These are phyloP conservation scores for Vaccinium vitisidaea DNA, from an alignment of 148 eudicot genomes.

Conservation along the genomic window DNA sequence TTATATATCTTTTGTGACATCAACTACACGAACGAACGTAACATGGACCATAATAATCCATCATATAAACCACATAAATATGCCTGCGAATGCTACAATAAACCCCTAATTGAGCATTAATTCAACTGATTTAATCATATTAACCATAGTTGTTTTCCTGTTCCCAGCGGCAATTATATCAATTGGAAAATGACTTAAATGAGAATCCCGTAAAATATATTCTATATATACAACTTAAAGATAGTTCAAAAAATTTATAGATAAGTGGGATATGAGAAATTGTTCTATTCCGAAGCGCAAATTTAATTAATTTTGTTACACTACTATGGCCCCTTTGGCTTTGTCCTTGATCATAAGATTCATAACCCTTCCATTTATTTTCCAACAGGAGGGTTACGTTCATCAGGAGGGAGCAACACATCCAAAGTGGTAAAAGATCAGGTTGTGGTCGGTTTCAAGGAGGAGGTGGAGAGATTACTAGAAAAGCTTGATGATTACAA, in stretches of 20 bases:
- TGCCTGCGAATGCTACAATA: not conserved
- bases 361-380: not conserved
- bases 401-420: not conserved
- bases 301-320: too few relatives aligned
- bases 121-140: too few relatives aligned
- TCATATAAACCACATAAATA: not conserved
- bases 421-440: constrained; percentile 11
- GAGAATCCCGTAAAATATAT: not conserved
- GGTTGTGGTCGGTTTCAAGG: constrained; percentile 36
- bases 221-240: not conserved
- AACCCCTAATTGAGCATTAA: not conserved
- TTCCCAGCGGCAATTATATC: not conserved
- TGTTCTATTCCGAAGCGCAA: too few relatives aligned
- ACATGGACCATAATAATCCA: not conserved
- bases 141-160: not conserved
- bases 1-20: not conserved
- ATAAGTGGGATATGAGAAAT: not conserved
- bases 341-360: not conserved
- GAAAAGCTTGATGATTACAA: not conserved
- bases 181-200: not conserved
- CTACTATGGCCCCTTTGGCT: not conserved
- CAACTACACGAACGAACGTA: too few relatives aligned
- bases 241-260: not conserved
- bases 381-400: not conserved
- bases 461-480: constrained; percentile 20